A percentile compares a stretch with the other conserved stretches of the same genome.
Evolutionary conservation across 305 asterid genomes (phyloP).

Genomic region (Ruellia speciosa): DNA sequence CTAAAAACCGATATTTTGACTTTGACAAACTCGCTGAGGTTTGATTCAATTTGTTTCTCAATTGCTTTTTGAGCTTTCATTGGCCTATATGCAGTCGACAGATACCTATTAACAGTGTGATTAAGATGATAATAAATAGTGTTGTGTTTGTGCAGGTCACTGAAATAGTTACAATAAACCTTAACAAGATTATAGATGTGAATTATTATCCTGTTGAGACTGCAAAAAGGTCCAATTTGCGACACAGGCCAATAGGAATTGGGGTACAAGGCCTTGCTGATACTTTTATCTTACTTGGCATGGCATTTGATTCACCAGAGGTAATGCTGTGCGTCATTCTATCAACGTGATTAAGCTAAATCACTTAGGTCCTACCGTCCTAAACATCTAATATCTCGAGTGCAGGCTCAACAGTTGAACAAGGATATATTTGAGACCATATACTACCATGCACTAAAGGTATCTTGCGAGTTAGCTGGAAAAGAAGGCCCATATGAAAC

Average conservation of each 20-base stretch:
- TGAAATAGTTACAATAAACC: conserved; percentile 58
- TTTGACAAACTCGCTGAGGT: conserved; percentile 93
- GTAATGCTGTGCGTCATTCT: too few species aligned
- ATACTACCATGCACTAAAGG: conserved; percentile 78
- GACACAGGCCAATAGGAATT: conserved; percentile 90
- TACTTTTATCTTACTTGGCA: conserved; percentile 88
- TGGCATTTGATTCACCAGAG: conserved; percentile 94
- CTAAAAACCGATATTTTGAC: conserved; percentile 69
- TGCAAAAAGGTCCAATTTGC: conserved; percentile 68
- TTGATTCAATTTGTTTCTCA: too few species aligned
- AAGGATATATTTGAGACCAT: conserved; percentile 92
- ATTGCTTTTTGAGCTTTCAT: too few species aligned
- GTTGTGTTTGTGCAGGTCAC: conserved; percentile 51
- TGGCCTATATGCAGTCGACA: too few species aligned
- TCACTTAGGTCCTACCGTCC: too few species aligned
- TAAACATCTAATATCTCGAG: too few species aligned
- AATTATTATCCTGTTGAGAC: conserved; percentile 94
- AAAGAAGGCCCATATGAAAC: conserved; percentile 77
- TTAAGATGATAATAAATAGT: background rate
- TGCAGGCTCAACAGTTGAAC: conserved; percentile 93
- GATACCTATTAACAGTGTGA: background rate
- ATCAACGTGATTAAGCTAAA: too few species aligned
- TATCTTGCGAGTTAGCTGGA: conserved; percentile 71
- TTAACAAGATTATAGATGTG: conserved; percentile 80
- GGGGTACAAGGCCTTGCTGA: conserved; percentile 99